Evolutionary conservation across 768 basidiomycete species (phyloP).

Genomic region (Boletus pseudo-olivaceus): DNA sequence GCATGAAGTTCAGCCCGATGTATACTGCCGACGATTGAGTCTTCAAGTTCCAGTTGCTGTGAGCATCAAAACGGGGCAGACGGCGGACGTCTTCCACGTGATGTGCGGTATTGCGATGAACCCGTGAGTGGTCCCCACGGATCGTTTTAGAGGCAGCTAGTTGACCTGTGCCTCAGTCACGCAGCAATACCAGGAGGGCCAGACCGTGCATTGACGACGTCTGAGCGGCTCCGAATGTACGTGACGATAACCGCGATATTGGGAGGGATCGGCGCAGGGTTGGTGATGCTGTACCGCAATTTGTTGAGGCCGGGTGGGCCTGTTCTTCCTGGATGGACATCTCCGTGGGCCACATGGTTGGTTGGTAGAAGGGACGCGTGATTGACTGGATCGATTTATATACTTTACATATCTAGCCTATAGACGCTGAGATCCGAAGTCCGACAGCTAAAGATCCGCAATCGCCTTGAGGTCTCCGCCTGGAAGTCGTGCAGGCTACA

Average conservation of each 20-base stretch:
- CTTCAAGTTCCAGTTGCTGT: constrained; percentile 95
- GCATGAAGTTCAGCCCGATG: constrained; percentile 98
- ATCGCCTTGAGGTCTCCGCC: constrained; percentile 35
- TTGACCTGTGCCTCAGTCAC: constrained; percentile 37
- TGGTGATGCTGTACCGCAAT: constrained; percentile 69
- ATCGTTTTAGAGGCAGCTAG: background rate
- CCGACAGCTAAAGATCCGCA: constrained; percentile 35
- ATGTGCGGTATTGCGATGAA: constrained; percentile 83
- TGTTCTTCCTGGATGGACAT: constrained; percentile 49
- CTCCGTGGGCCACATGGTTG: constrained; percentile 67
- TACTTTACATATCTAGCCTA: constrained; percentile 9
- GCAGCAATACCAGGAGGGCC: constrained; percentile 78
- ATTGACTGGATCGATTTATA: constrained; percentile 6
- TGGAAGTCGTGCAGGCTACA: constrained; percentile 20
- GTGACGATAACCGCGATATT: constrained; percentile 68
- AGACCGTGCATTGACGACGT: constrained; percentile 70
- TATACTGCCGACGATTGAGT: constrained; percentile 85
- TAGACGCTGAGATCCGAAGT: constrained; percentile 33
- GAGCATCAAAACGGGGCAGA: constrained; percentile 82
- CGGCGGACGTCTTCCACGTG: constrained; percentile 82
- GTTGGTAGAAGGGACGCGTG: constrained; percentile 46
- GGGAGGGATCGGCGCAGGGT: constrained; percentile 69
- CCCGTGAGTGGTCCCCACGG: constrained; percentile 55
- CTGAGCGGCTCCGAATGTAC: constrained; percentile 67
- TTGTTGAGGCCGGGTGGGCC: constrained; percentile 58